Conservation (phyloP, 1,139 yeast species). For the Debaryomyces sp. region DNA sequence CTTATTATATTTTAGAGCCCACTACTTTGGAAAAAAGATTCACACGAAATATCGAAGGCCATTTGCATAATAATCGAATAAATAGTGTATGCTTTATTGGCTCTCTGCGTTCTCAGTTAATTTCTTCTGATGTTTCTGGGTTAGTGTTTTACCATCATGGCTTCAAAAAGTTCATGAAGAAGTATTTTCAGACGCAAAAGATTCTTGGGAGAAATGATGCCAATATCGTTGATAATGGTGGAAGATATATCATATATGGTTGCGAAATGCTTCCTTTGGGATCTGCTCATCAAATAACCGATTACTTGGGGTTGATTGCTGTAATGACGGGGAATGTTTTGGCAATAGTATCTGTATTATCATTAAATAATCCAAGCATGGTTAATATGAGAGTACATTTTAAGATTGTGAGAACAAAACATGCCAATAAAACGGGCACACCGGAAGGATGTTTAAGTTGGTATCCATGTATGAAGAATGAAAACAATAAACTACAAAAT, state of each 20-base stretch:
- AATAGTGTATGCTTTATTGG: constrained; percentile 57
- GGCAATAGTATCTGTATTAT: constrained; percentile 57
- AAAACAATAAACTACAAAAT: constrained; percentile 27
- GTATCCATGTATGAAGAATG: constrained; percentile 48
- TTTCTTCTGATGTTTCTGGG: constrained; percentile 65
- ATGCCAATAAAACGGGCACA: constrained; percentile 11
- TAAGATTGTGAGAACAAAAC: constrained; percentile 51
- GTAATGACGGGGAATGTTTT: constrained; percentile 57
- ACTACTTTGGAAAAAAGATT: constrained; percentile 29
- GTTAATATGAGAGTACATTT: constrained; percentile 51
- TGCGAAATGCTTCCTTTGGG: constrained; percentile 59
- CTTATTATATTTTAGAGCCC: constrained; percentile 32
- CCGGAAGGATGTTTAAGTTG: constrained; percentile 49
- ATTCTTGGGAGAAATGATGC: constrained; percentile 54
- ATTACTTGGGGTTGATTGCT: constrained; percentile 62
- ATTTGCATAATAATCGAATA: constrained; percentile 48
- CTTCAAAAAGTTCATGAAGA: constrained; percentile 54
- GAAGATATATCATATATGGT: constrained; percentile 22
- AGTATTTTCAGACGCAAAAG: constrained; percentile 50
- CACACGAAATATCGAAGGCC: constrained; percentile 49
- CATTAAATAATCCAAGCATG: constrained; percentile 39
- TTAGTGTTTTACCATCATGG: constrained; percentile 63
- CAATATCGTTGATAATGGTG: constrained; percentile 17
- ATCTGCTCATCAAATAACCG: constrained; percentile 51
- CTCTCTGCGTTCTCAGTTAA: constrained; percentile 55